Percentiles rank a stretch among this genome's conserved stretches.
phyloP scores from a whole-genome alignment of 2,329 filamentous ascomycete species.

The Thelonectria rubi region DNA sequence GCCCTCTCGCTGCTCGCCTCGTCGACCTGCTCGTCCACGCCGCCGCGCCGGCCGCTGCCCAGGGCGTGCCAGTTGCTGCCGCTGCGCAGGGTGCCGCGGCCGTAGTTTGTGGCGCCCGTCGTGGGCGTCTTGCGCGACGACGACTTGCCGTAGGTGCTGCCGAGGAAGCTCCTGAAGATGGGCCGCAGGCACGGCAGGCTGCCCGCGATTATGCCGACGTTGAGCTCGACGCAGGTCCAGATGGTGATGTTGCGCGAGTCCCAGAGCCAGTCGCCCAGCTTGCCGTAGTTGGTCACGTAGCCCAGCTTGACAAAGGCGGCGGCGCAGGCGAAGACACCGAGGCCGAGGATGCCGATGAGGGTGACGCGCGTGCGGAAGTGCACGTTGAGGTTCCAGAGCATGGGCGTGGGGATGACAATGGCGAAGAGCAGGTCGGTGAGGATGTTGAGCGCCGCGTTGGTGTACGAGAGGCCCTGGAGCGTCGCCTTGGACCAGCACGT shows the following conservation, averaged over 20 bases:
- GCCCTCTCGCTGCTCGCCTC: conserved; percentile 44
- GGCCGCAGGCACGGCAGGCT: conserved; percentile 49
- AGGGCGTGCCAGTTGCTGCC: conserved; percentile 39
- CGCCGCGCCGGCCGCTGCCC: conserved; percentile 31
- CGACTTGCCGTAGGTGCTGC: conserved; percentile 43
- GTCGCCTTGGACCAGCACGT: conserved; percentile 54
- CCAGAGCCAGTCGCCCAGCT: conserved; percentile 54
- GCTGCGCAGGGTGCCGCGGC: conserved; percentile 36
- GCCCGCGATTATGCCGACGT: conserved; percentile 50
- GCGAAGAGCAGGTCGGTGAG: conserved; percentile 52
- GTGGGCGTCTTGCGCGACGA: conserved; percentile 41
- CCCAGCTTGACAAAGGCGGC: conserved; percentile 54
- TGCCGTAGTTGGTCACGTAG: conserved; percentile 51
- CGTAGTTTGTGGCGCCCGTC: conserved; percentile 38
- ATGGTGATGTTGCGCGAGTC: conserved; percentile 58
- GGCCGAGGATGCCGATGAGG: conserved; percentile 52
- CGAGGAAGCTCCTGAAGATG: conserved; percentile 46
- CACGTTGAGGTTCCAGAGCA: conserved; percentile 53
- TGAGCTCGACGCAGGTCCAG: conserved; percentile 53
- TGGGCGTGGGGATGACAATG: conserved; percentile 48
- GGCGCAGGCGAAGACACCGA: conserved; percentile 56
- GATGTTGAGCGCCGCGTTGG: conserved; percentile 50
- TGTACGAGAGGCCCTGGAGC: conserved; percentile 54
- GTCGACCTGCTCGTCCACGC: conserved; percentile 24
- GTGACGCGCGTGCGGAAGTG: conserved; percentile 52